Base-by-base conservation (phyloP, 768 basidiomycete genomes). In the Kockovaella imperatae region DNA sequence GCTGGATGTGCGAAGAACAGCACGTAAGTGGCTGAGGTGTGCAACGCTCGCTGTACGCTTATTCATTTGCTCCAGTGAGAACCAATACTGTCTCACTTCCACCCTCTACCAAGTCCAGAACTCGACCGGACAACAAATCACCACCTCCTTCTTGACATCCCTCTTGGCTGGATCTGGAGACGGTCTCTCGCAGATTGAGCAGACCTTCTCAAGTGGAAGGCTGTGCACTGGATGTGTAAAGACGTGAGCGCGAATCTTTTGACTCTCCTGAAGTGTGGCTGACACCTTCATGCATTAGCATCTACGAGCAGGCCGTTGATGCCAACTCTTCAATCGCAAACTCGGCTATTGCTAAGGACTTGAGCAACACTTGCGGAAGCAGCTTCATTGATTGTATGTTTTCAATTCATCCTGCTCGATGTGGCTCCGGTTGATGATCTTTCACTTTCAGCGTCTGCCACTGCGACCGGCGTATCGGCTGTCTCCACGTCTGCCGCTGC, bases 161-260 rank as follows among this genome's bases (percentile, higher is more conserved):
- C 51, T 71, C 31, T 53, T 68, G 17, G 47, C 56, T 4, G 61
- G 64, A 4, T 34, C 42, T 20, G 49, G 53, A 31, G 24, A 54
- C 35, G 23, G 44, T 4, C 38, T 46, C 13, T 45, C 53, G 8
- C 20, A 20, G 5, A 34, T 72, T 30, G 23, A 42, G 34, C 25
- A 40, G 6, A 30, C 60, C 29, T 32, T 64, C 3, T 34, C 47
- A n/a, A 34, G 52, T 13, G 63, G 59, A 11, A 44, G 52, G 2
- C 60, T 72, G 34, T 73, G 72, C 54, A 69, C 70, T 10, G 59
- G 59, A 36, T 73, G 72, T 59, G 59, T 59, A 18, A 51, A 60
- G 35, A 64, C 48, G 64, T 69, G 47, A 56, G 64, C 57, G n/a
- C n/a, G n/a, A n/a, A n/a, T n/a, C n/a, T n/a, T n/a, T n/a, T n/a